Base-by-base conservation (phyloP, 352 stramenopile genomes). In the Phytophthora capsici region DNA sequence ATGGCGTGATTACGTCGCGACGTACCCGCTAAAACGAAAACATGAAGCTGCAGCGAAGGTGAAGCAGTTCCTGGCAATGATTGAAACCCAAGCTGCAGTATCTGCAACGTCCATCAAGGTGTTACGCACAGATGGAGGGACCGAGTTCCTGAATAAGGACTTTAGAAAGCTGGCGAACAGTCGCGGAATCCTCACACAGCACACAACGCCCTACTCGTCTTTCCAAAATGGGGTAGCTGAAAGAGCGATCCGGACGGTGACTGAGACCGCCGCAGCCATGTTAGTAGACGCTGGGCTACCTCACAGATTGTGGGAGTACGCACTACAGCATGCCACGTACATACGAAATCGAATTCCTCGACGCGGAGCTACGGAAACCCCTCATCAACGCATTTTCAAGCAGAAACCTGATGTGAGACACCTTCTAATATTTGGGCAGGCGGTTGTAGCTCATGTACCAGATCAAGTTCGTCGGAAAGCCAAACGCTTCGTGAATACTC, bases 201-300 rank as follows among this genome's bases (percentile, higher is more conserved):
- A 57, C 37, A 52, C 46, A 3, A 50, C 56, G 6, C 19, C 28
- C 1, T 57, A 57, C n/a, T 20, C 22, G 2, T 57, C 36, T 0
- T 26, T 6, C 12, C 56, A 64, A 8, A 64, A 64, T 10, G 56
- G 46, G 1, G 56, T 57, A 1, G 56, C 56, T 1, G 37, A 57
- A 28, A 6, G 45, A 1, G 14, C 10, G 0, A 64, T 57, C 14
- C n/a, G 46, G 17, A 51, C 56, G 1, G 34, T 64, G 36, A 52
- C 56, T 4, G 56, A 51, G 10, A 64, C 41, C 5, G 56, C 37
- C 1, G 38, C 46, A 3, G 44, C 46, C 3, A 51, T 64, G 45
- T 13, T 64, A 4, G 30, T 54, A 1, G 56, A 64, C 12, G 46
- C 17, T 5, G 13, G 17, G 0, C 25, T 64, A 4, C 37, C 40